These are phyloP conservation scores for Phanerochaete sordida DNA, from an alignment of 768 basidiomycete genomes.

Conservation along the genomic window DNA sequence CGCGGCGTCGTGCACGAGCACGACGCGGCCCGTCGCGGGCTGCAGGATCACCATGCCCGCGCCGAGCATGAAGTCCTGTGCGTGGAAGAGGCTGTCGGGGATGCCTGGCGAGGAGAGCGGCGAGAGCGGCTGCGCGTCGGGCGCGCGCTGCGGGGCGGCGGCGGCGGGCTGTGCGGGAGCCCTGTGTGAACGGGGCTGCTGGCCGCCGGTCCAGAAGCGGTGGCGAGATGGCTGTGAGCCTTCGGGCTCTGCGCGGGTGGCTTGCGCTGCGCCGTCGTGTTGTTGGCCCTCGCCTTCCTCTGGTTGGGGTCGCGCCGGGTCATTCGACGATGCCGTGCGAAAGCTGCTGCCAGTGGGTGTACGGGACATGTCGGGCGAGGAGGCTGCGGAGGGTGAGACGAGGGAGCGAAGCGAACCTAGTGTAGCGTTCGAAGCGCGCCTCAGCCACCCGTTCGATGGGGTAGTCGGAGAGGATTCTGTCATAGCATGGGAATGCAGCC, in stretches of 20 bases:
- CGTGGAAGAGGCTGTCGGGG: constrained; percentile 42
- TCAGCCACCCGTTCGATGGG: not conserved
- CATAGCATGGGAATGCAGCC: not conserved
- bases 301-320: no score
- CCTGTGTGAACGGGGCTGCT: no score
- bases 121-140: constrained; percentile 11
- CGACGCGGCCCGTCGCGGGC: constrained; percentile 49
- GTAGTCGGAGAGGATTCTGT: not conserved
- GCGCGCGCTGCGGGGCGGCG: not conserved
- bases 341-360: not conserved
- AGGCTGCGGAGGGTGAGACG: not conserved
- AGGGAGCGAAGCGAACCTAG: not conserved
- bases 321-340: not conserved
- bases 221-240: no score
- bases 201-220: no score
- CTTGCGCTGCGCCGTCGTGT: no score
- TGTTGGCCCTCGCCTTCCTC: not conserved
- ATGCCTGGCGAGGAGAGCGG: constrained; percentile 38
- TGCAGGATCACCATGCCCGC: constrained; percentile 65
- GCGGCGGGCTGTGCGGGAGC: no score
- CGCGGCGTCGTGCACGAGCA: constrained; percentile 42
- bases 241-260: no score
- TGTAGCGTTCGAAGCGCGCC: not conserved
- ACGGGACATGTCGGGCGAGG: not conserved
- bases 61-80: constrained; percentile 52